Conservation (phyloP, 345 rosid species). For the Arabis alpina region DNA sequence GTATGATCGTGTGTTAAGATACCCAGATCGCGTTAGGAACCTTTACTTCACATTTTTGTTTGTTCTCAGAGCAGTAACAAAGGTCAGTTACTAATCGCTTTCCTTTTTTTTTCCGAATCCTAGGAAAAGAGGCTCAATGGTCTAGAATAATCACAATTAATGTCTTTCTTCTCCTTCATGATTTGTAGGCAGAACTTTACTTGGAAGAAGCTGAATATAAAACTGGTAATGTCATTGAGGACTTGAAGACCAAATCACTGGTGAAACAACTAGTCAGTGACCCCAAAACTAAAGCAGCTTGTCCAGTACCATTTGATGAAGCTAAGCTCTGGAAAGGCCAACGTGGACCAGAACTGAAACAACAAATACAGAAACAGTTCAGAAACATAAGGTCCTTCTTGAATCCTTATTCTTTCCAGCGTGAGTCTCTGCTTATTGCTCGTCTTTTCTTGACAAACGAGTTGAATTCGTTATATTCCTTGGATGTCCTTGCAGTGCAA, state of each 20-base stretch:
- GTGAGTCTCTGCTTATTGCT: constrained; percentile 3
- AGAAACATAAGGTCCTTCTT: constrained; percentile 79
- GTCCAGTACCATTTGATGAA: constrained; percentile 96
- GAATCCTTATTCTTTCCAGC: not conserved
- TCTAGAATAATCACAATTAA: constrained; percentile 5
- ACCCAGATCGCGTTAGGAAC: constrained; percentile 87
- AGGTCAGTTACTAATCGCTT: constrained; percentile 52
- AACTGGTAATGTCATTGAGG: constrained; percentile 81
- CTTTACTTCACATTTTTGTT: constrained; percentile 90
- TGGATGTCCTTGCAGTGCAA: constrained; percentile 58
- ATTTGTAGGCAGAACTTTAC: constrained; percentile 72
- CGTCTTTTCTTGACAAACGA: not conserved
- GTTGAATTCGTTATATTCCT: not conserved
- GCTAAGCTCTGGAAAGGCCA: constrained; percentile 97
- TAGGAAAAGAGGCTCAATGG: not conserved
- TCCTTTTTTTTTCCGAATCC: constrained; percentile 6
- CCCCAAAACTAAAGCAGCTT: constrained; percentile 81
- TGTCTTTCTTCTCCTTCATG: constrained; percentile 13
- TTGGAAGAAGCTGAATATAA: constrained; percentile 87
- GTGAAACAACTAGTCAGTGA: constrained; percentile 76
- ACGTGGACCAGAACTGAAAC: constrained; percentile 90
- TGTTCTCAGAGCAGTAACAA: constrained; percentile 90
- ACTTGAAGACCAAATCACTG: constrained; percentile 78
- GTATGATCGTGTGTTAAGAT: constrained; percentile 80
- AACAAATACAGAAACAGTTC: constrained; percentile 81